Conservation (phyloP, 441 rosid species). For the Adansonia madagascariensis region DNA sequence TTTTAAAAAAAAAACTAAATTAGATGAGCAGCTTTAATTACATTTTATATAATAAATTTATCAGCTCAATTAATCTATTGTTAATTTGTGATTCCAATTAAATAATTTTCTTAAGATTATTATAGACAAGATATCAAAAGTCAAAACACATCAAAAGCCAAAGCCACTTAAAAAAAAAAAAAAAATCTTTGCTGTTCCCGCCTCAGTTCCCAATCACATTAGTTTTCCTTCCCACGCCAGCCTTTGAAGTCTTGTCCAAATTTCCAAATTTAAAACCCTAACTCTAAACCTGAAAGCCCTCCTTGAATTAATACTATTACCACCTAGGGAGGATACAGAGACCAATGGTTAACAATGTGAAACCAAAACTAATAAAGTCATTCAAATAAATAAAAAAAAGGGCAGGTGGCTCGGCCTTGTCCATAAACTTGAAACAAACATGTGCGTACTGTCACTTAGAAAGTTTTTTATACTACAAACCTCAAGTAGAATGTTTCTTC, state of each 20-base stretch:
- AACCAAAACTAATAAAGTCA: constrained; percentile 28
- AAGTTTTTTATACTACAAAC: constrained; percentile 56
- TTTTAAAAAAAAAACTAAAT: too few relatives aligned
- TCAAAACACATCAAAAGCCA: too few relatives aligned
- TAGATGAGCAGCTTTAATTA: too few relatives aligned
- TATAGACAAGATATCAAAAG: too few relatives aligned
- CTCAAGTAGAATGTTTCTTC: constrained; percentile 48
- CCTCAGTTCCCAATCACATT: too few relatives aligned
- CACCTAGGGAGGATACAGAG: constrained; percentile 1
- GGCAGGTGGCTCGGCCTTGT: background rate
- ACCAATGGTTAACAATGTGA: constrained; percentile 48
- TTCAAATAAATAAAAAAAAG: background rate
- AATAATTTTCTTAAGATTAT: too few relatives aligned
- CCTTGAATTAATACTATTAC: background rate
- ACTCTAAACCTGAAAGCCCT: background rate
- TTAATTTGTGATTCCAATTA: too few relatives aligned
- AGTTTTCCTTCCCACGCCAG: background rate
- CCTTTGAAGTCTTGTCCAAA: constrained; percentile 29
- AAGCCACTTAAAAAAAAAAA: too few relatives aligned
- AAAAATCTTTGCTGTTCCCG: too few relatives aligned
- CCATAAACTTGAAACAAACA: constrained; percentile 42
- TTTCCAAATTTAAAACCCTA: constrained; percentile 14
- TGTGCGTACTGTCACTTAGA: constrained; percentile 52
- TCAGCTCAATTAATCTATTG: too few relatives aligned
- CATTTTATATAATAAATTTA: too few relatives aligned